Percentiles rank a stretch among this genome's conserved stretches.
These are phyloP conservation scores for Fusarium marasasianum DNA, from an alignment of 2,329 filamentous ascomycete species.

Conservation along the genomic window DNA sequence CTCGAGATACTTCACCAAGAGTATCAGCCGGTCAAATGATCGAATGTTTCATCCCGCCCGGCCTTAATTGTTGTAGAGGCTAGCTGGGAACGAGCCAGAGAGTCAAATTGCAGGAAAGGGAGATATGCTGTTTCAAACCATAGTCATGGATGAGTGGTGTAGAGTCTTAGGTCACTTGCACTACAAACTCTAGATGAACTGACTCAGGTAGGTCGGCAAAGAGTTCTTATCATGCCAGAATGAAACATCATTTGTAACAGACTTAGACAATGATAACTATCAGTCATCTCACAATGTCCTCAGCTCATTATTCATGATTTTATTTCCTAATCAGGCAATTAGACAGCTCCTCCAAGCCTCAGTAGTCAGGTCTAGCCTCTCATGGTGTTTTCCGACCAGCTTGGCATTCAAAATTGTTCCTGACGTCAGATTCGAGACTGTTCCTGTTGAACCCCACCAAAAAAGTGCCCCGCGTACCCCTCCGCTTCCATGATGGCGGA, in stretches of 20 bases:
- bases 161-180: neutral
- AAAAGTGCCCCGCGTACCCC: constrained; percentile 42
- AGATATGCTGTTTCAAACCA: neutral
- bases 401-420: constrained; percentile 19
- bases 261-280: neutral
- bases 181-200: neutral
- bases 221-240: neutral
- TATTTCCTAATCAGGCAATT: neutral
- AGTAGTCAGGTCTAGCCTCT: constrained; percentile 1
- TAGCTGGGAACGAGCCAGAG: neutral
- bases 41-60: too few relatives aligned
- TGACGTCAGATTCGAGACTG: constrained; percentile 39
- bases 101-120: neutral
- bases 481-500: constrained; percentile 39
- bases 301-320: neutral
- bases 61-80: neutral
- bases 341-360: neutral
- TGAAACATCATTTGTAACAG: neutral
- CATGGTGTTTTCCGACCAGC: constrained; percentile 11
- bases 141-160: neutral
- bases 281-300: neutral
- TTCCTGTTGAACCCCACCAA: constrained; percentile 34
- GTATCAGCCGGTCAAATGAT: neutral
- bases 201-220: neutral
- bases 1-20: neutral